These are phyloP conservation scores for Tephrocybe sp. DNA, from an alignment of 768 basidiomycete genomes.

Conservation along the genomic window DNA sequence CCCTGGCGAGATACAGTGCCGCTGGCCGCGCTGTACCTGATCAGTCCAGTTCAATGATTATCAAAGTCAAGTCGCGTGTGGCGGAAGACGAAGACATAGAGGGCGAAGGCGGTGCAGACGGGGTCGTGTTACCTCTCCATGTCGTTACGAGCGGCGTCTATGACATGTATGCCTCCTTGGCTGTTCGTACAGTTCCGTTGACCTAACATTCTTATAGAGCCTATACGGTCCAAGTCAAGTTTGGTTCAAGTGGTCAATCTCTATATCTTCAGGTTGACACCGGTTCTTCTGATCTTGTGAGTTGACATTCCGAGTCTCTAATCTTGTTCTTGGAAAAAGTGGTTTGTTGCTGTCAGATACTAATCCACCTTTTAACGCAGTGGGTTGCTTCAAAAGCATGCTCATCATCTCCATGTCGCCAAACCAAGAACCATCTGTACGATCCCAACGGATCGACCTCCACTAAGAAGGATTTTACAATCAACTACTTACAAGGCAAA, in stretches of 20 bases:
- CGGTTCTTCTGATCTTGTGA: slow-evolving; percentile 78
- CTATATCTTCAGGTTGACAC: slow-evolving; percentile 76
- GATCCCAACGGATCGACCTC: slow-evolving; percentile 47
- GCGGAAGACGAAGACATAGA: slow-evolving; percentile 13
- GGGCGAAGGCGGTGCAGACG: slow-evolving; percentile 50
- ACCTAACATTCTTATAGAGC: slow-evolving; percentile 37
- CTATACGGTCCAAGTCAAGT: slow-evolving; percentile 58
- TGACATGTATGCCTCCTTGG: slow-evolving; percentile 50
- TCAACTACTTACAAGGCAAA: slow-evolving; percentile 60
- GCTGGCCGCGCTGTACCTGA: not conserved
- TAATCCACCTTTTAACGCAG: not conserved
- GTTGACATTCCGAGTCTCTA: no score
- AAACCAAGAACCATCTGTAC: slow-evolving; percentile 36
- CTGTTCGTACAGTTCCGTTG: not conserved
- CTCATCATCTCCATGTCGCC: not conserved
- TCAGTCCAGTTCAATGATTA: not conserved
- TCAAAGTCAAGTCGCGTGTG: not conserved
- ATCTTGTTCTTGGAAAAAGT: no score
- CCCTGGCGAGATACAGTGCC: not conserved
- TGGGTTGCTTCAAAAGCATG: not conserved
- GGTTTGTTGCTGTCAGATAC: no score
- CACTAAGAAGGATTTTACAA: slow-evolving; percentile 44
- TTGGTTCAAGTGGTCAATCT: slow-evolving; percentile 49
- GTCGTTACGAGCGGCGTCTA: slow-evolving; percentile 53
- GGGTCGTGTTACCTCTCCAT: slow-evolving; percentile 58